Percentiles rank a stretch among this genome's conserved stretches.
These are phyloP conservation scores for Curvularia verruculosa DNA, from an alignment of 2,329 filamentous ascomycete species.

Conservation along the genomic window DNA sequence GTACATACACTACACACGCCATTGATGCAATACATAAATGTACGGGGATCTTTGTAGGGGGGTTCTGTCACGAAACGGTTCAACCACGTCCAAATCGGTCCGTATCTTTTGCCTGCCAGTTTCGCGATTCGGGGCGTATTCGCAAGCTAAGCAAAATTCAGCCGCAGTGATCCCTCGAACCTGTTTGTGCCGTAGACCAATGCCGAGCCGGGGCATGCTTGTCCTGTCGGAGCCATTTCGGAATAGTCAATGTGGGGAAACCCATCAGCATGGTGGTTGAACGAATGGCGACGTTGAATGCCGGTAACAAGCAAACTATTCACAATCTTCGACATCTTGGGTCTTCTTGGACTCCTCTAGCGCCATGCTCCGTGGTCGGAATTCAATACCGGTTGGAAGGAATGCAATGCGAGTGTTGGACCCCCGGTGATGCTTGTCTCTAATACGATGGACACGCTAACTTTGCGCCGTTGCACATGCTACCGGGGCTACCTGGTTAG, in stretches of 20 bases:
- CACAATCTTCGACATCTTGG: neutral
- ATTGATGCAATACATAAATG: neutral
- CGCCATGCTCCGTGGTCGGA: neutral
- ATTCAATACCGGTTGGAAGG: neutral
- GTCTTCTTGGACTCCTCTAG: neutral
- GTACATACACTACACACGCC: neutral
- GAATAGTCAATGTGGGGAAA: neutral
- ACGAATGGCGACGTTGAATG: neutral
- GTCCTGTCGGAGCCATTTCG: neutral
- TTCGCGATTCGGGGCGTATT: neutral
- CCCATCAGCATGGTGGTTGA: neutral
- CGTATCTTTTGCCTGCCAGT: neutral
- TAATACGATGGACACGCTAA: neutral
- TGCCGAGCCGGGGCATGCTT: neutral
- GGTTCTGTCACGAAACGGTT: neutral
- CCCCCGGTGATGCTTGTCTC: neutral
- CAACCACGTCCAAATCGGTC: neutral
- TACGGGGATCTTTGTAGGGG: neutral
- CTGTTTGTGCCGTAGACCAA: neutral
- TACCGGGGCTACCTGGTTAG: neutral
- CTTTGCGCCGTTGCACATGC: neutral
- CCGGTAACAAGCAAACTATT: neutral
- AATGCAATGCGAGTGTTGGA: neutral
- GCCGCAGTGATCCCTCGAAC: neutral
- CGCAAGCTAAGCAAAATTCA: neutral